phyloP scores from a whole-genome alignment of 495 filamentous ascomycete genomes.

The Penicillium ochrochloron region DNA sequence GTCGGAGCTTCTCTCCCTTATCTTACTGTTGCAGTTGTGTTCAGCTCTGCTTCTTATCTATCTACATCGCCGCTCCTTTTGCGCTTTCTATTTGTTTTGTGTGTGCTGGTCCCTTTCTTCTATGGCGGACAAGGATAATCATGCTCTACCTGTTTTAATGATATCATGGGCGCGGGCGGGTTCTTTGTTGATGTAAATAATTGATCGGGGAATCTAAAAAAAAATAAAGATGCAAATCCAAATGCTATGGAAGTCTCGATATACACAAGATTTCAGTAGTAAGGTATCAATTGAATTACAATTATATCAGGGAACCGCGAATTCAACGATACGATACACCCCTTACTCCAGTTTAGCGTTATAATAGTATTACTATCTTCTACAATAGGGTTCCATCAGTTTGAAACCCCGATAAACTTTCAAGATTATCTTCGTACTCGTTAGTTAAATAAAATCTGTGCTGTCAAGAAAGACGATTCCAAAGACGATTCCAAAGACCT shows the following conservation, averaged over 20 bases:
- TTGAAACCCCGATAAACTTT: no score
- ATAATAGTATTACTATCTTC: no score
- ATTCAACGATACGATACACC: no score
- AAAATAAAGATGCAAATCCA: slow-evolving; percentile 19
- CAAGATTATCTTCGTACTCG: no score
- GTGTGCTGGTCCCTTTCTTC: slow-evolving; percentile 9
- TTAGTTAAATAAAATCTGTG: no score
- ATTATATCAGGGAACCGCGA: not conserved
- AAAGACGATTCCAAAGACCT: no score
- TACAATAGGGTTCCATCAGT: no score
- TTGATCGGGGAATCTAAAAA: slow-evolving; percentile 27
- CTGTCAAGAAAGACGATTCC: no score
- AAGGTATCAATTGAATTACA: not conserved
- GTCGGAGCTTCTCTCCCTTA: slow-evolving; percentile 16
- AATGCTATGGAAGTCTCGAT: not conserved
- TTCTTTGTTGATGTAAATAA: slow-evolving; percentile 50
- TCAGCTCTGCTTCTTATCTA: slow-evolving; percentile 12
- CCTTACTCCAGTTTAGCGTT: no score
- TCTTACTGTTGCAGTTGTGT: slow-evolving; percentile 8
- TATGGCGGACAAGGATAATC: slow-evolving; percentile 29
- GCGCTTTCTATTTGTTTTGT: slow-evolving; percentile 11
- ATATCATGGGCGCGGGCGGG: slow-evolving; percentile 36
- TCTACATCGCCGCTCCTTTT: slow-evolving; percentile 22
- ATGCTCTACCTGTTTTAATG: slow-evolving; percentile 35
- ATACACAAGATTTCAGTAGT: not conserved